phyloP scores from a whole-genome alignment of 495 filamentous ascomycete genomes.

The Chaetomium tenue region DNA sequence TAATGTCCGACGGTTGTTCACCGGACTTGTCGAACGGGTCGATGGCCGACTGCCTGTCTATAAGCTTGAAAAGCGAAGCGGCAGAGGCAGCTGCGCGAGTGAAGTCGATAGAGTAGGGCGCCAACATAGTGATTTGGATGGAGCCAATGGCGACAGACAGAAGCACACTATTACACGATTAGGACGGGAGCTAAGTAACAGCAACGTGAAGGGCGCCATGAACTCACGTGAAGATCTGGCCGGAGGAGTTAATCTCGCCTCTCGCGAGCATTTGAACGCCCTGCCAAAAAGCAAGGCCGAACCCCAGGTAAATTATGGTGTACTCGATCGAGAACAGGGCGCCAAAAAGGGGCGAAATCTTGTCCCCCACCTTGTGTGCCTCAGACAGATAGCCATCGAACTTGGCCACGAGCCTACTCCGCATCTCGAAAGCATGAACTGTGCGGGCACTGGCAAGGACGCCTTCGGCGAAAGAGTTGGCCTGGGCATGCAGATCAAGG shows the following conservation, averaged over 20 bases:
- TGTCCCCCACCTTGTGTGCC: conserved; percentile 72
- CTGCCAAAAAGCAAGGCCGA: conserved; percentile 90
- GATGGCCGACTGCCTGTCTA: conserved; percentile 77
- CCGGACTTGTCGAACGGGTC: conserved; percentile 72
- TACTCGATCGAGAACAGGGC: conserved; percentile 79
- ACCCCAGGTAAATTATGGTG: conserved; percentile 76
- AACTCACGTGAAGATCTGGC: conserved; percentile 56
- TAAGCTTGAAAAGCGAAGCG: conserved; percentile 82
- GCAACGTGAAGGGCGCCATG: neutral
- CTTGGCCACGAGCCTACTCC: conserved; percentile 73
- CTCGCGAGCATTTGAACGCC: conserved; percentile 72
- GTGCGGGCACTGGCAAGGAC: conserved; percentile 87
- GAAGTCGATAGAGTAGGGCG: conserved; percentile 71
- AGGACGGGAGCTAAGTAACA: neutral
- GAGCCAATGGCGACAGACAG: conserved; percentile 84
- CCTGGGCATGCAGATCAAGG: conserved; percentile 68
- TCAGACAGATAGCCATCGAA: conserved; percentile 69
- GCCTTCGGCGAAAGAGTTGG: conserved; percentile 85
- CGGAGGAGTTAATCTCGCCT: conserved; percentile 54
- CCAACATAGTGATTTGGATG: conserved; percentile 78
- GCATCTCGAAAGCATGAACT: conserved; percentile 82
- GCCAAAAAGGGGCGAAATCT: conserved; percentile 63
- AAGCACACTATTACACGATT: no score
- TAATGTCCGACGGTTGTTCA: conserved; percentile 62
- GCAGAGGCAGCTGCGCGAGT: conserved; percentile 79